Percentiles rank a stretch among this genome's conserved stretches.
These are phyloP conservation scores for Metarhizium brunneum DNA, from an alignment of 2,329 filamentous ascomycete species.

Conservation along the genomic window DNA sequence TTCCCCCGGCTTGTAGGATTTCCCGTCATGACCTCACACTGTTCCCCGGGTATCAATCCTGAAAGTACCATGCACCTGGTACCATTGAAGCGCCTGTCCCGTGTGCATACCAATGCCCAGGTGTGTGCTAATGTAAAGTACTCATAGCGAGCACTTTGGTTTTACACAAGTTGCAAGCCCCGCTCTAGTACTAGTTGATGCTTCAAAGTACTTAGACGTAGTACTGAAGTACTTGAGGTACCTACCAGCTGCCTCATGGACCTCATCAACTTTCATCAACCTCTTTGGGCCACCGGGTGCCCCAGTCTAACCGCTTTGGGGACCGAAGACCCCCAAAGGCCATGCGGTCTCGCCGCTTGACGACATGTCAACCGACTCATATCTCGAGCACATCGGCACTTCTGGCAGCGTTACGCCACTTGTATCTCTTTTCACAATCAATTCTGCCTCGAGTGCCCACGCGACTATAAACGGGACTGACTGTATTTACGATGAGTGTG, in stretches of 20 bases:
- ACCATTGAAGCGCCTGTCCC: too few relatives aligned
- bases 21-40: too few relatives aligned
- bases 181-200: too few relatives aligned
- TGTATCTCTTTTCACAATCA: background rate
- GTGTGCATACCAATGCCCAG: too few relatives aligned
- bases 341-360: background rate
- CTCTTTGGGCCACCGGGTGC: background rate
- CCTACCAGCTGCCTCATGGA: background rate
- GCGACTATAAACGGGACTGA: background rate
- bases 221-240: background rate
- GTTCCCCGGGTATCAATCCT: too few relatives aligned
- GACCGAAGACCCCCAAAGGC: conserved; percentile 9
- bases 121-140: too few relatives aligned
- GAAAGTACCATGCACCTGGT: too few relatives aligned
- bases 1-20: too few relatives aligned
- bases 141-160: too few relatives aligned
- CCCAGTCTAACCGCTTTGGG: conserved; percentile 11
- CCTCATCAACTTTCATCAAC: background rate
- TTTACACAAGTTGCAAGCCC: too few relatives aligned
- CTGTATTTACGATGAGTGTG: background rate
- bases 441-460: background rate
- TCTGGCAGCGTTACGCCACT: conserved; percentile 4
- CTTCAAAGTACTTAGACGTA: too few relatives aligned
- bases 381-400: background rate
- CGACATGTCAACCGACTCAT: background rate